Base-by-base conservation (phyloP, 768 basidiomycete genomes). In the Tephrocybe rancida region DNA sequence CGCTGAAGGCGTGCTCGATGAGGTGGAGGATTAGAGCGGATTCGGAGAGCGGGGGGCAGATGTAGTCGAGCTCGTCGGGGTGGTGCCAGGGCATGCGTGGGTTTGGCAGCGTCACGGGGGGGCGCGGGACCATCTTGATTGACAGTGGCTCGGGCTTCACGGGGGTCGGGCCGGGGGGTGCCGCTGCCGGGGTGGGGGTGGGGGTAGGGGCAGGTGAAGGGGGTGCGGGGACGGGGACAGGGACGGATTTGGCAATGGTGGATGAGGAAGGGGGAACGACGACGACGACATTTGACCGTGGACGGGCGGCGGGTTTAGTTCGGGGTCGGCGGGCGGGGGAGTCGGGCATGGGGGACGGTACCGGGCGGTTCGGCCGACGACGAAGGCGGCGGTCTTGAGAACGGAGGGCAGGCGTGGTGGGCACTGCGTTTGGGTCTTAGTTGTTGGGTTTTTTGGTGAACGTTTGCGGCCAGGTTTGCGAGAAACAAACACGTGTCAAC, bases 51-150 rank as follows among this genome's bases (percentile, higher is more conserved):
- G 64, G 55, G 5, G 67, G 59, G 24, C 67, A 60, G 38, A 73
- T 67, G 59, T 70, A 75, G 9, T 63, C 59, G 8, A 78, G 69
- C 63, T 78, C 77, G 37, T 65, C 68, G 16, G 75, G 74, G 59
- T 77, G 75, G 19, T 64, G 61, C 75, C 75, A 76, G 1, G 70
- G 70, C 44, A 24, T 22, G 34, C 43, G 48, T 2, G 51, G 21
- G 2, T 6, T 32, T 6, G 30, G 29, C 29, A 30, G 7, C 29
- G 7, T 5, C 39, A 41, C 19, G 38, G 37, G 30, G 11, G 45
- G 5, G 21, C 4, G 44, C 16, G 26, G 35, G 44, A 49, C 19
- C 11, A 19, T n/a, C n/a, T n/a, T 49, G 25, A 39, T 41, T 24
- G 48, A 24, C 37, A 39, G 22, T 27, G 46, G 46, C 34, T 48